Percentiles rank a stretch among this genome's conserved stretches.
Conservation (phyloP, 2,329 filamentous ascomycete species). For the Fusarium anthophilum region DNA sequence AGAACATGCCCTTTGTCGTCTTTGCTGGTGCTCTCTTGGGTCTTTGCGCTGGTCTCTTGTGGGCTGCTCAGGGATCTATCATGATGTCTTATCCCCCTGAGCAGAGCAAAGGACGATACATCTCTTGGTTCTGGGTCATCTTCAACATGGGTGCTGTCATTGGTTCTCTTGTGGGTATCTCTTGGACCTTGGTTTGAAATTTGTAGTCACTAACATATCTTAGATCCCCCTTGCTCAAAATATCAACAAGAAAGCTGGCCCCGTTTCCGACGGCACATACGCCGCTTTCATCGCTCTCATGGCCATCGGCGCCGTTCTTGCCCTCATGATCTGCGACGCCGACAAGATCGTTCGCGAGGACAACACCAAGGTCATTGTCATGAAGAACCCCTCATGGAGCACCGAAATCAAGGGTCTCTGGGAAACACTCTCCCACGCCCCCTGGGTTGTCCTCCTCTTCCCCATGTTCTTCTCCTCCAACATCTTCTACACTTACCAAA, state of each 20-base stretch:
- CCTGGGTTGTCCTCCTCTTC: slow-evolving; percentile 51
- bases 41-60: slow-evolving; percentile 81
- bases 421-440: slow-evolving; percentile 52
- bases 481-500: slow-evolving; percentile 66
- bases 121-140: slow-evolving; percentile 93
- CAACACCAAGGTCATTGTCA: slow-evolving; percentile 48
- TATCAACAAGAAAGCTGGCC: slow-evolving; percentile 63
- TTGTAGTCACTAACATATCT: neutral
- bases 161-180: slow-evolving; percentile 68
- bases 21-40: slow-evolving; percentile 82
- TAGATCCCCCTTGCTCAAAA: slow-evolving; percentile 78
- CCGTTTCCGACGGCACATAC: slow-evolving; percentile 61
- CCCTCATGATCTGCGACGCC: slow-evolving; percentile 59
- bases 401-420: slow-evolving; percentile 51
- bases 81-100: slow-evolving; percentile 92
- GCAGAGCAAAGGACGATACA: slow-evolving; percentile 84
- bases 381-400: slow-evolving; percentile 50
- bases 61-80: slow-evolving; percentile 84
- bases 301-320: slow-evolving; percentile 58
- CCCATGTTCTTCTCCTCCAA: slow-evolving; percentile 66
- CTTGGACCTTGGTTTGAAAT: neutral
- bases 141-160: slow-evolving; percentile 94
- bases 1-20: slow-evolving; percentile 75
- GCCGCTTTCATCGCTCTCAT: slow-evolving; percentile 60
- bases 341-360: slow-evolving; percentile 53